A percentile compares a stretch with the other conserved stretches of the same genome.
These are phyloP conservation scores for Gilbertella persicaria DNA, from an alignment of 371 early-diverging fungal genomes.

Conservation along the genomic window DNA sequence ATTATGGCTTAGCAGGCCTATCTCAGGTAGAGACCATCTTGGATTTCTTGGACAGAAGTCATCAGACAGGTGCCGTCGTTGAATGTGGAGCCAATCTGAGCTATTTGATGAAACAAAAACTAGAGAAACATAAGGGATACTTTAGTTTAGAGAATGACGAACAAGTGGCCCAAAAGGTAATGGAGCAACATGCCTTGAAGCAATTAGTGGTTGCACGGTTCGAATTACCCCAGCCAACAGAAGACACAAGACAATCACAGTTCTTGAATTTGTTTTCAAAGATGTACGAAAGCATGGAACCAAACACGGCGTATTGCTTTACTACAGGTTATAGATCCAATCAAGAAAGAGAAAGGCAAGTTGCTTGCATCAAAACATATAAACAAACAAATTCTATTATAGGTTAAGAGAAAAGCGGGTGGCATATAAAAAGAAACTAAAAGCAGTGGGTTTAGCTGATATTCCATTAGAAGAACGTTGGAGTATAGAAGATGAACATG, in stretches of 20 bases:
- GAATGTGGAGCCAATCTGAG: conserved; percentile 16
- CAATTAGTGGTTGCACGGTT: conserved; percentile 21
- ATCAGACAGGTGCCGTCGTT: conserved; percentile 18
- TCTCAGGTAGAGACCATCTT: conserved; percentile 26
- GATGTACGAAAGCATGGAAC: conserved; percentile 25
- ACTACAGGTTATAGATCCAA: conserved; percentile 30
- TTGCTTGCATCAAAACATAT: neutral
- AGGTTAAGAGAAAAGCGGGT: conserved; percentile 30
- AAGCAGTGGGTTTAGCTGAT: conserved; percentile 17
- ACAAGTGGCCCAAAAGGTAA: conserved; percentile 16
- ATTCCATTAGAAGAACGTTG: conserved; percentile 36
- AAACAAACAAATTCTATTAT: neutral
- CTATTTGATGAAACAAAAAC: conserved; percentile 9
- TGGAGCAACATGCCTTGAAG: conserved; percentile 19
- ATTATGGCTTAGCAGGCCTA: conserved; percentile 28
- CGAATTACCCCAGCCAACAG: conserved; percentile 17
- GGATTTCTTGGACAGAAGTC: conserved; percentile 13
- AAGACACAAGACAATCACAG: conserved; percentile 4
- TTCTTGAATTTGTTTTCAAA: conserved; percentile 13
- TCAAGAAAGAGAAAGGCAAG: conserved; percentile 22
- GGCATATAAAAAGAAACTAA: conserved; percentile 26
- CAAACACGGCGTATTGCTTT: conserved; percentile 25
- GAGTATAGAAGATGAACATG: conserved; percentile 29
- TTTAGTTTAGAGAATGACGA: conserved; percentile 17
- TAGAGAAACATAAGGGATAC: conserved; percentile 12